Evolutionary conservation across 2,329 filamentous ascomycete species (phyloP).

Genomic region (Monilinia fructicola): DNA sequence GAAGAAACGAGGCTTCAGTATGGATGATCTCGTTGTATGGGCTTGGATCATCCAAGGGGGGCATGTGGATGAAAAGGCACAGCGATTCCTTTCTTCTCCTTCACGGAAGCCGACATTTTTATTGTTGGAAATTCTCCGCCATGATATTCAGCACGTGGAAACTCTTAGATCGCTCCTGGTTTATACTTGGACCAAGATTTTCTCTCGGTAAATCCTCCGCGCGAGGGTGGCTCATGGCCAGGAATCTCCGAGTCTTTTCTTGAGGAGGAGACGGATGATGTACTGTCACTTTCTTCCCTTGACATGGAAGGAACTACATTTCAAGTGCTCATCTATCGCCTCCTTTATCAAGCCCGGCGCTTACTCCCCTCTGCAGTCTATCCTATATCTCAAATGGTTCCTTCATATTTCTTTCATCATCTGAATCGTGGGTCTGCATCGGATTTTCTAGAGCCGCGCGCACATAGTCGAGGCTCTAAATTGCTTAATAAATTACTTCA

Average conservation of each 20-base stretch:
- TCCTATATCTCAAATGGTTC: conserved; percentile 33
- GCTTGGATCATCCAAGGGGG: conserved; percentile 34
- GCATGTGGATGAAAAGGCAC: conserved; percentile 29
- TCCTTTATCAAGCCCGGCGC: conserved; percentile 37
- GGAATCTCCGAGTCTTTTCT: neutral
- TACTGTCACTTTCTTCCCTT: neutral
- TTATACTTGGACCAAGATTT: conserved; percentile 26
- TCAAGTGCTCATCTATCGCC: conserved; percentile 22
- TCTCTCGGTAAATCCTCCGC: conserved; percentile 15
- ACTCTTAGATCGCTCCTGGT: conserved; percentile 27
- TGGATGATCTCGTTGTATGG: conserved; percentile 37
- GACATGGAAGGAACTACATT: conserved; percentile 22
- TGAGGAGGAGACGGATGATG: neutral
- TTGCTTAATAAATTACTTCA: conserved; percentile 47
- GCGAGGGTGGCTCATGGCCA: neutral
- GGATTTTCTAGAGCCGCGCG: conserved; percentile 18
- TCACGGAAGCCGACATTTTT: conserved; percentile 33
- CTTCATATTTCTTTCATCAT: conserved; percentile 28
- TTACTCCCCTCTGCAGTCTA: conserved; percentile 36
- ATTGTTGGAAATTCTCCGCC: conserved; percentile 34
- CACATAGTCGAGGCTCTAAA: conserved; percentile 33
- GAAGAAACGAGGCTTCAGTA: conserved; percentile 25
- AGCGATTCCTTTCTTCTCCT: conserved; percentile 31
- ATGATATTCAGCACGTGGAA: conserved; percentile 29
- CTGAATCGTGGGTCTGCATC: conserved; percentile 12